Evolutionary conservation across 192 early-diverging fungal species (phyloP).

Genomic region (Coemansia sp.): DNA sequence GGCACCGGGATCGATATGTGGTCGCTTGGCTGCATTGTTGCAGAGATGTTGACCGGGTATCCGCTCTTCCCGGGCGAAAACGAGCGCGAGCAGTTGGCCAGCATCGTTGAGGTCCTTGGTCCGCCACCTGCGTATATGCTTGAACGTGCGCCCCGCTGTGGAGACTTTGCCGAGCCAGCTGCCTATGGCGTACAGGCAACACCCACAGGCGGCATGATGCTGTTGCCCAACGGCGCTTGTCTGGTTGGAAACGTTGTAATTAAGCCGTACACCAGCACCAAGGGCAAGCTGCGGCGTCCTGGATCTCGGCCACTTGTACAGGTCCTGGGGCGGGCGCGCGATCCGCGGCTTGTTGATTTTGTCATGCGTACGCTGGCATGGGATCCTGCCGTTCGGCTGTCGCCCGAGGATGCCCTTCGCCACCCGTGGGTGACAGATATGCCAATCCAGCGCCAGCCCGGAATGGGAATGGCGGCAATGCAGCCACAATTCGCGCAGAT

Average conservation of each 20-base stretch:
- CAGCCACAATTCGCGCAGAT: slow-evolving; percentile 13
- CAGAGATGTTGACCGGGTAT: slow-evolving; percentile 85
- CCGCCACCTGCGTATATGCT: slow-evolving; percentile 75
- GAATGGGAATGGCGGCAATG: slow-evolving; percentile 21
- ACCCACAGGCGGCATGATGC: slow-evolving; percentile 31
- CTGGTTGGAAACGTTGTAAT: slow-evolving; percentile 39
- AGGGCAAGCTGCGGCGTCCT: slow-evolving; percentile 86
- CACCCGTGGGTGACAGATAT: slow-evolving; percentile 84
- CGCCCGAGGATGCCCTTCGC: slow-evolving; percentile 78
- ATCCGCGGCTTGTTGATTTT: slow-evolving; percentile 86
- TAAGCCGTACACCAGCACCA: slow-evolving; percentile 69
- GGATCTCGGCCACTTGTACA: slow-evolving; percentile 74
- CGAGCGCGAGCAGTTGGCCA: slow-evolving; percentile 92
- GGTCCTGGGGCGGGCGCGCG: slow-evolving; percentile 70
- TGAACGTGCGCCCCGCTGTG: slow-evolving; percentile 76
- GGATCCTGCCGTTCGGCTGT: slow-evolving; percentile 89
- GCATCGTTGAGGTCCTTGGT: slow-evolving; percentile 94
- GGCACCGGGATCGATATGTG: slow-evolving; percentile 96
- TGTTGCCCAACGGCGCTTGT: slow-evolving; percentile 37
- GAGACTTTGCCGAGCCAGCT: slow-evolving; percentile 77
- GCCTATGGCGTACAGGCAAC: slow-evolving; percentile 30
- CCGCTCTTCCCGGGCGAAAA: slow-evolving; percentile 98
- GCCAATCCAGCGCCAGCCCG: slow-evolving; percentile 33
- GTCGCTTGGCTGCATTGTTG: slow-evolving; percentile 94
- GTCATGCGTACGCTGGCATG: slow-evolving; percentile 80